Conservation (phyloP, 805 yeast genomes). For the Helenozyma baotianmanensis region DNA sequence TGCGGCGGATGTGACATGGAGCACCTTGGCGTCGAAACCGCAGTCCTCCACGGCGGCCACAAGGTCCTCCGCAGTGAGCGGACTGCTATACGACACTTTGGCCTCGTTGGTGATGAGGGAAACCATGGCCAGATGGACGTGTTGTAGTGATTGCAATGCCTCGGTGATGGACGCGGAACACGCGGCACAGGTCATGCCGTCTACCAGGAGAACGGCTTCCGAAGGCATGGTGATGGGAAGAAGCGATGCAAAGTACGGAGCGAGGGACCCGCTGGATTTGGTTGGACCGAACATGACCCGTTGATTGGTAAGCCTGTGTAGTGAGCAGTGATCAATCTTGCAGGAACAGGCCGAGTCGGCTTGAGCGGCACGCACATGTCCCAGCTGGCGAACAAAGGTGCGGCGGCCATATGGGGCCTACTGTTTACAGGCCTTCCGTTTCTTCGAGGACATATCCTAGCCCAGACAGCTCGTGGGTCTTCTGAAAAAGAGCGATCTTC, state of each 20-base stretch:
- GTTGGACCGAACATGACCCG: background rate
- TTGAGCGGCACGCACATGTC: too few species aligned
- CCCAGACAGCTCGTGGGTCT: too few species aligned
- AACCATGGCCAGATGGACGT: constrained; percentile 16
- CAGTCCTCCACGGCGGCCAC: constrained; percentile 10
- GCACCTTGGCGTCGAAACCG: constrained; percentile 14
- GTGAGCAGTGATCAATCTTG: too few species aligned
- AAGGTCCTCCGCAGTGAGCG: constrained; percentile 3
- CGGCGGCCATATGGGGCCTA: too few species aligned
- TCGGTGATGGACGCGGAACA: constrained; percentile 22
- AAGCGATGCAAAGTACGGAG: too few species aligned
- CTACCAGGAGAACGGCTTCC: constrained; percentile 8
- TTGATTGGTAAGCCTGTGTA: background rate
- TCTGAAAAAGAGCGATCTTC: too few species aligned
- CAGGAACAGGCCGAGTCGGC: too few species aligned
- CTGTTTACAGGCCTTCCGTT: too few species aligned
- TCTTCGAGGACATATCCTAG: too few species aligned
- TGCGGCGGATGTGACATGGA: constrained; percentile 1
- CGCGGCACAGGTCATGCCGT: constrained; percentile 27
- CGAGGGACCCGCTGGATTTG: constrained; percentile 2
- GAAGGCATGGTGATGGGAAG: too few species aligned
- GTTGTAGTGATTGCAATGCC: constrained; percentile 12
- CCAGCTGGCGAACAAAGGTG: too few species aligned
- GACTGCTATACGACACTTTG: constrained; percentile 10
- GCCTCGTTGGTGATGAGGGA: constrained; percentile 27